Evolutionary conservation across 495 filamentous ascomycete species (phyloP).

Genomic region (Podospora tetraspora): DNA sequence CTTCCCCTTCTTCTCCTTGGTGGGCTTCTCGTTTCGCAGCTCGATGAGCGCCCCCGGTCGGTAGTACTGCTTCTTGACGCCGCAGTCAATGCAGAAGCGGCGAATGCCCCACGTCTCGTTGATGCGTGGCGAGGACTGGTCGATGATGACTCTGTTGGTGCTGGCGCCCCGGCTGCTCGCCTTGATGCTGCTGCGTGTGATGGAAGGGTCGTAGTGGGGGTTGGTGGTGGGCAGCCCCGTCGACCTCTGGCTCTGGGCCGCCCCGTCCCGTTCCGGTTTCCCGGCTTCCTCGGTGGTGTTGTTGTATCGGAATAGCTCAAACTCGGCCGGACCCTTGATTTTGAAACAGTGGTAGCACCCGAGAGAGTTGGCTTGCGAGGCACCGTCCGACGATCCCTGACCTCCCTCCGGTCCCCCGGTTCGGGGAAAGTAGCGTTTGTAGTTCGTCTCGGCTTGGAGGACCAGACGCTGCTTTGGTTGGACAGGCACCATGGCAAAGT

Average conservation of each 20-base stretch:
- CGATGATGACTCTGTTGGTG: background rate
- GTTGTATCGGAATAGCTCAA: conserved; percentile 24
- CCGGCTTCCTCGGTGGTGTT: conserved; percentile 4
- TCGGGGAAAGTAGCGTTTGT: conserved; percentile 18
- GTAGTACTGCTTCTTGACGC: conserved; percentile 22
- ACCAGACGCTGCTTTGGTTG: conserved; percentile 18
- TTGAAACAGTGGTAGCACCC: conserved; percentile 30
- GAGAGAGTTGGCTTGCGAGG: conserved; percentile 9
- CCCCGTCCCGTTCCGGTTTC: background rate
- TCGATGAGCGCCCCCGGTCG: conserved; percentile 23
- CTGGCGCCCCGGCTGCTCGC: background rate
- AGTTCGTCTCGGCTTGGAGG: conserved; percentile 20
- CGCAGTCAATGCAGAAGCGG: conserved; percentile 29
- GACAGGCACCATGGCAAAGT: conserved; percentile 11
- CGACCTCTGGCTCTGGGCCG: conserved; percentile 2
- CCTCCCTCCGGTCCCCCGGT: background rate
- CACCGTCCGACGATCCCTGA: conserved; percentile 2
- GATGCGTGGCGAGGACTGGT: conserved; percentile 17
- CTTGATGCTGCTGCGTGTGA: conserved; percentile 22
- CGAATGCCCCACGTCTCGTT: conserved; percentile 20
- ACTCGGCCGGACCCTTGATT: conserved; percentile 18
- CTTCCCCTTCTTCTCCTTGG: conserved; percentile 1
- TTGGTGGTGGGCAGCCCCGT: conserved; percentile 17
- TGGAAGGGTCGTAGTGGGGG: conserved; percentile 26
- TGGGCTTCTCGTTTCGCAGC: conserved; percentile 8